Evolutionary conservation across 2,329 filamentous ascomycete genomes (phyloP), one percentile per base, ranked within the genome.

Genomic region (Aspergillaceae sp.): DNA sequence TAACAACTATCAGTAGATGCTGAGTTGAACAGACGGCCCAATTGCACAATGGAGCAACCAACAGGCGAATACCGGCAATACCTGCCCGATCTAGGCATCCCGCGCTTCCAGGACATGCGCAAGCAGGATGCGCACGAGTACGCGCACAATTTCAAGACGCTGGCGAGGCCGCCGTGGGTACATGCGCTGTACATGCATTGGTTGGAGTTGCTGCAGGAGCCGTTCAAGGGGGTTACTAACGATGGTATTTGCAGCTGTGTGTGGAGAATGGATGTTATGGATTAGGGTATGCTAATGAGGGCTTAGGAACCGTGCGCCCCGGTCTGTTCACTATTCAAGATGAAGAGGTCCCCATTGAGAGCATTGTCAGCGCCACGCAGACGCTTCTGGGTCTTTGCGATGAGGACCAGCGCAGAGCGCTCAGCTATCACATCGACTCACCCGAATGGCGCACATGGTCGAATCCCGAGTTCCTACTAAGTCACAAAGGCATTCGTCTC

Each of bases 401-500:
- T 10, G 62, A 70, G 0, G 66, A 70, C 7, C 76, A 86, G 55
- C 70, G 65, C 40, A 51, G 69, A 11, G 68, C 68, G 29, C 59
- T 82, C 0, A 64, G 64, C 32, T 78, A 83, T 56, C 80, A 84
- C 57, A 74, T 88, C 51, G 80, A 86, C 66, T 80, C 81, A 1
- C 78, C 78, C 1, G 80, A 86, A 58, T 88, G 84, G 83, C 78
- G 84, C 41, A 79, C 82, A 7, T 80, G 77, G 77, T 78, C 74
- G 5, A 89, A 89, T 60, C 85, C 85, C 0, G 85, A 89, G 60
- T 85, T 88, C 53, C 70, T 87, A 0, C 68, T 88, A 9, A 76
- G 77, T 45, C 68, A 82, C 61, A 84, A 85, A 61, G 85, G 85
- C 4, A 62, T 89, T 1, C 78, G 85, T 1, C 75, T 88, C 0